Base-by-base conservation (phyloP, 2,329 filamentous ascomycete genomes). In the Gnomoniopsis smithogilvyi region DNA sequence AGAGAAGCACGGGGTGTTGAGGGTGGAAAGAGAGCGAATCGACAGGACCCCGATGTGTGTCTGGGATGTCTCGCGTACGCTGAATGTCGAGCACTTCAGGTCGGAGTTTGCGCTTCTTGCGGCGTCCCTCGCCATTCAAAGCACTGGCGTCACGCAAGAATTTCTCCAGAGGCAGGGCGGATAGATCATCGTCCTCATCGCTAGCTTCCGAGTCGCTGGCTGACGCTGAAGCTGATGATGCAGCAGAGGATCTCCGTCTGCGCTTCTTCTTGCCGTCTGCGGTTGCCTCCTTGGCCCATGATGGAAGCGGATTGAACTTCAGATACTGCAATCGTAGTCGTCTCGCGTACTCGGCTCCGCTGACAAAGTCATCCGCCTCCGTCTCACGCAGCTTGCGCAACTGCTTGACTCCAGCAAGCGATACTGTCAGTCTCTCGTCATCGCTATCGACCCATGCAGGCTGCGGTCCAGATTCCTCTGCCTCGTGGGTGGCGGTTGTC, bases 391-490 rank as follows among this genome's bases (percentile, higher is more conserved):
- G 79, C 74, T 98, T 98, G 65, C 93, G 85, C 69, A 97, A 73
- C 64, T 90, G 84, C 51, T 86, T 84, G 48, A 88, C 86, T 26
- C 85, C 83, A 3, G 91, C 89, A 43, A 99, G 81, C 15, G 94
- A 98, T 51, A 99, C 82, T 7, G 86, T 84, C 63, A 97, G 78
- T 56, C 91, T 84, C 69, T 98, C 95, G 69, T 99, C 95, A 67
- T 99, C 95, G 73, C 93, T 98, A 71, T 99, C 95, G 66, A 93
- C 87, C 95, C 95, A 99, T 1, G 86, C 90, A 2, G 88, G 81
- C 21, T 78, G 77, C 46, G 81, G 77, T 7, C 65, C 64, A 7
- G 65, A 55, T 41, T 62, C 62, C 11, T 55, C 54, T 0, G 56
- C 64, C 59, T 14, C 56, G 8, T 59, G 51, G 21, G 66, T 64